Percentiles rank a stretch among this genome's conserved stretches.
Evolutionary conservation across 2,329 filamentous ascomycete genomes (phyloP).

Genomic region (Alternaria sp.): DNA sequence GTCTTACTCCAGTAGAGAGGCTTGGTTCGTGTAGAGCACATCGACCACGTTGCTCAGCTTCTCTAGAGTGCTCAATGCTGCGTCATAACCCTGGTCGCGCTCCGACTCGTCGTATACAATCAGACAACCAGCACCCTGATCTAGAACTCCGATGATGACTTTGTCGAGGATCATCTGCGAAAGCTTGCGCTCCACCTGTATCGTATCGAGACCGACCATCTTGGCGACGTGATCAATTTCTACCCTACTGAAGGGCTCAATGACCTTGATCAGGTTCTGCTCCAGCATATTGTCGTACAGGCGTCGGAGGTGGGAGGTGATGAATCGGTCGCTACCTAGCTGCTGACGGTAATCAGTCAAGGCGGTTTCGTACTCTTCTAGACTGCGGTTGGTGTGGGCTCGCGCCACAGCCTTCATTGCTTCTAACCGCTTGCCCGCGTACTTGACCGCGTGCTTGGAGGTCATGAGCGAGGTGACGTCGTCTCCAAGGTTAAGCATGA

Average conservation of each 20-base stretch:
- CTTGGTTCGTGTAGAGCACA: conserved; percentile 96
- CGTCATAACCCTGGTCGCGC: conserved; percentile 91
- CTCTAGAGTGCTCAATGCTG: conserved; percentile 91
- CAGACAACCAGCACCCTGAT: conserved; percentile 96
- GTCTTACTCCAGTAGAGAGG: conserved; percentile 84
- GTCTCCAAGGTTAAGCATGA: conserved; percentile 97
- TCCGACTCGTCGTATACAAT: conserved; percentile 97
- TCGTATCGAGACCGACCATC: conserved; percentile 95
- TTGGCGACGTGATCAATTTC: conserved; percentile 97
- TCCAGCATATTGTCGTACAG: conserved; percentile 99
- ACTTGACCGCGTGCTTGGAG: conserved; percentile 95
- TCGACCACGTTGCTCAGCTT: conserved; percentile 98
- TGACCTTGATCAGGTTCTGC: conserved; percentile 99
- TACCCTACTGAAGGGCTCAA: conserved; percentile 96
- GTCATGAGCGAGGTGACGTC: conserved; percentile 95
- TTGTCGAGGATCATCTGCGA: conserved; percentile 99
- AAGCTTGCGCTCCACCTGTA: conserved; percentile 97
- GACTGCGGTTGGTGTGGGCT: conserved; percentile 91
- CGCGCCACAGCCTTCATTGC: conserved; percentile 99
- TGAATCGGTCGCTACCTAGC: conserved; percentile 92
- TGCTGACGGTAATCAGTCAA: conserved; percentile 91
- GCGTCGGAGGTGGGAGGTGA: conserved; percentile 93
- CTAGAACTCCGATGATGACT: conserved; percentile 95
- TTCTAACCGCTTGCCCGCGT: conserved; percentile 93
- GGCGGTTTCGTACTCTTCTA: conserved; percentile 96